Base-by-base conservation (phyloP, 371 early-diverging fungal genomes). In the Haplosporangium sp. region DNA sequence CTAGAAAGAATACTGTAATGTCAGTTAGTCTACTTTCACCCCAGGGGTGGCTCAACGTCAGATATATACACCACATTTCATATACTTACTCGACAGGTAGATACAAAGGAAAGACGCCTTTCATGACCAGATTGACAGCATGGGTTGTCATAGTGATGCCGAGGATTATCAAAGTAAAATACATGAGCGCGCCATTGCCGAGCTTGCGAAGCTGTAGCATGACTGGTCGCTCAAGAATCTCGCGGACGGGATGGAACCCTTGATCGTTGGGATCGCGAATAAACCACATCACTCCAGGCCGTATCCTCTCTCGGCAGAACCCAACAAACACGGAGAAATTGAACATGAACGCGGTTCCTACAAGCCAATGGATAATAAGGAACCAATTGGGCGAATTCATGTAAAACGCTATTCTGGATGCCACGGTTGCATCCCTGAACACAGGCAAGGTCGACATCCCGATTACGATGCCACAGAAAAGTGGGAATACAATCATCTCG, bases 211-310 rank as follows among this genome's bases (percentile, higher is more conserved):
- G 74, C 75, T 95, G 95, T 12, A 86, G 81, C 18, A 86, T 57
- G 16, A 90, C 73, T 0, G 95, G 92, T 29, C 92, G 86, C 57
- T 96, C 94, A 5, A 95, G 81, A 36, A 94, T 91, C 75, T 98
- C 98, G 50, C 91, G 91, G 71, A 98, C 90, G 1, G 98, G 96
- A 69, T 95, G 92, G 76, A 95, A 95, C 29, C 92, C 88, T n/a
- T 95, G 95, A 74, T 98, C 96, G 57, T 93, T 93, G 11, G 98
- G 98, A 67, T 98, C 96, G 23, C 97, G 90, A 43, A 97, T 93
- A 80, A 97, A 98, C 96, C 97, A 97, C 86, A 98, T 86, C 7
- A 96, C 95, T 36, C 97, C 97, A 1, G 93, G 93, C 0, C 98
- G 89, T 12, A 95, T 86, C 10, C 93, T 83, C 42, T 90, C 86